Percentiles rank a stretch among this genome's conserved stretches.
These are phyloP conservation scores for Nicotiana tomentosiformis DNA, from an alignment of 257 asterid species.

Conservation along the genomic window DNA sequence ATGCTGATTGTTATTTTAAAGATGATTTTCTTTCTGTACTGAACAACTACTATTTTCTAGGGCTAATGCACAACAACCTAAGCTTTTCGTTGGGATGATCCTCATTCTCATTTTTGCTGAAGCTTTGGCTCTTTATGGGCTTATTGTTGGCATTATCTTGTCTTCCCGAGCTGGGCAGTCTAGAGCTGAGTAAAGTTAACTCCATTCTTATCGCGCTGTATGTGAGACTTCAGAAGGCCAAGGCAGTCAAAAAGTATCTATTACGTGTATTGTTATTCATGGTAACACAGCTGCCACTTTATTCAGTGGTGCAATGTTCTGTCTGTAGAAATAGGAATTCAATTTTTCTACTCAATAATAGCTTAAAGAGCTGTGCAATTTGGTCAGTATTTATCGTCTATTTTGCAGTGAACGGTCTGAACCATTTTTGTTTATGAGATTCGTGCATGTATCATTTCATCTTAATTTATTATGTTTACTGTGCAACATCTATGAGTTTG, in stretches of 20 bases:
- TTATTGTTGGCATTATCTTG: constrained; percentile 65
- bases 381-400: constrained; percentile 1
- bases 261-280: not conserved
- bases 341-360: not conserved
- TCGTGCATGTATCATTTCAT: not conserved
- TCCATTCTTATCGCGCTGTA: not conserved
- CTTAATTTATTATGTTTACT: not conserved
- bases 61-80: constrained; percentile 73
- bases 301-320: not conserved
- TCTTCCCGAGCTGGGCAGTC: constrained; percentile 78
- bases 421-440: not conserved
- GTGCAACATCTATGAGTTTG: not conserved
- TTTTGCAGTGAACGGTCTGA: not conserved
- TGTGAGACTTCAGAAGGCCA: not conserved
- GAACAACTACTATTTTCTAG: constrained; percentile 23
- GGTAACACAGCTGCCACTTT: not conserved
- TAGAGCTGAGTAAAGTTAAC: constrained; percentile 45
- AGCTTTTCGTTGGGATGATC: constrained; percentile 76
- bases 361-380: constrained; percentile 1
- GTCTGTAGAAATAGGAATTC: not conserved
- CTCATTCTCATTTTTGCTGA: constrained; percentile 72
- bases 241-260: not conserved
- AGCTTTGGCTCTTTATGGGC: constrained; percentile 71
- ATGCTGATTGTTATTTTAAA: not conserved
- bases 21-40: not conserved